A percentile compares a stretch with the other conserved stretches of the same genome.
These are phyloP conservation scores for Venturiaceae sp. DNA, from an alignment of 2,329 filamentous ascomycete species.

Conservation along the genomic window DNA sequence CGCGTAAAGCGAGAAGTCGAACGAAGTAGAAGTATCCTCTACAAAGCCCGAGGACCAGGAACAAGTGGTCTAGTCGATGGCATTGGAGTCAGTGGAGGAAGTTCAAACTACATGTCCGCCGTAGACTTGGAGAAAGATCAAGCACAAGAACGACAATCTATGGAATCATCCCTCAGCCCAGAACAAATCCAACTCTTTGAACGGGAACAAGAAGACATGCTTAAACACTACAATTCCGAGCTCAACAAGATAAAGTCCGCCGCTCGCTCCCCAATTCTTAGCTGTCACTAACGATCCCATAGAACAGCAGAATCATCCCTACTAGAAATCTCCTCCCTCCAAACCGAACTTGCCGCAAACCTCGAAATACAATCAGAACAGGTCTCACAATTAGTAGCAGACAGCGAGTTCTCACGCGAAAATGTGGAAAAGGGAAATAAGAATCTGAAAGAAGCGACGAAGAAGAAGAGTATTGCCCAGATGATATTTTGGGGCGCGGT, in stretches of 20 bases:
- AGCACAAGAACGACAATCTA: not conserved
- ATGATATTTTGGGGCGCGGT: slow-evolving; percentile 38
- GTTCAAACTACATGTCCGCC: not conserved
- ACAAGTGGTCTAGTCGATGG: slow-evolving; percentile 8
- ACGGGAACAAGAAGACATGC: slow-evolving; percentile 83
- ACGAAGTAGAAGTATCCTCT: slow-evolving; percentile 77
- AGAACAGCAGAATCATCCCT: slow-evolving; percentile 85
- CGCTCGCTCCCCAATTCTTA: not conserved
- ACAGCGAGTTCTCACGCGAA: slow-evolving; percentile 71
- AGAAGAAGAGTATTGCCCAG: slow-evolving; percentile 40
- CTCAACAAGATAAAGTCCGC: slow-evolving; percentile 86
- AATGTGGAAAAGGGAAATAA: slow-evolving; percentile 87
- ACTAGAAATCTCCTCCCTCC: slow-evolving; percentile 84
- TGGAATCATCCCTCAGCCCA: slow-evolving; percentile 49
- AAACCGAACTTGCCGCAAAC: slow-evolving; percentile 80
- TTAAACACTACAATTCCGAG: slow-evolving; percentile 89
- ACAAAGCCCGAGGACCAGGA: slow-evolving; percentile 42
- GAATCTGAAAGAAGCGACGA: slow-evolving; percentile 73
- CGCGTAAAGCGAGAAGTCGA: slow-evolving; percentile 76
- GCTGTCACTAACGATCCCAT: slow-evolving; percentile 13
- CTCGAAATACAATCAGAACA: slow-evolving; percentile 77
- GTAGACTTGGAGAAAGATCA: slow-evolving; percentile 14
- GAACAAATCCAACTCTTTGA: slow-evolving; percentile 93
- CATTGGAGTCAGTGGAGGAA: slow-evolving; percentile 8
- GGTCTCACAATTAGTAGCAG: slow-evolving; percentile 78